Conservation (phyloP, 305 asterid species). For the Solanum hybrid region DNA sequence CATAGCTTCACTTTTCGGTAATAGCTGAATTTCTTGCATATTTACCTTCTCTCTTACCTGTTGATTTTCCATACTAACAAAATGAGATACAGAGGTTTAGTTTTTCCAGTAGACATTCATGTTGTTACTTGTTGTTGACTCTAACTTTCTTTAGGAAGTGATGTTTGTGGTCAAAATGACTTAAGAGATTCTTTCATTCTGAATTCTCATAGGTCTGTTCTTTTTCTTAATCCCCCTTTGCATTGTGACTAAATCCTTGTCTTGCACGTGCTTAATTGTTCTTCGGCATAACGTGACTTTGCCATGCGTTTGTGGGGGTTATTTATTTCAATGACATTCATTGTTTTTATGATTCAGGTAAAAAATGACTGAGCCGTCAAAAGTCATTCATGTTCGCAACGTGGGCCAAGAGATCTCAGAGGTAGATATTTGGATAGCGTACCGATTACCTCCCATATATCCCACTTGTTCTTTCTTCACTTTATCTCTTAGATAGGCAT, state of each 20-base stretch:
- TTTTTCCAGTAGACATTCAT: not conserved
- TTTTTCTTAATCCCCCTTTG: not conserved
- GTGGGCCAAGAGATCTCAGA: slow-evolving; percentile 94
- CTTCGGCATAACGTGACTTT: not conserved
- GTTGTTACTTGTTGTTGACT: not conserved
- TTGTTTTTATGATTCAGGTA: not conserved
- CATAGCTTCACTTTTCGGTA: not conserved
- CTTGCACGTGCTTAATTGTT: not conserved
- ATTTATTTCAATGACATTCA: not conserved
- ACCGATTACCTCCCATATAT: not conserved
- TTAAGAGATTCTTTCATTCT: not conserved
- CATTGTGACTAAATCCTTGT: not conserved
- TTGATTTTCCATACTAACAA: not conserved
- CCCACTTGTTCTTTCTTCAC: not conserved
- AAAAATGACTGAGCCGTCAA: slow-evolving; percentile 78
- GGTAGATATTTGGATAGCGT: slow-evolving; percentile 28
- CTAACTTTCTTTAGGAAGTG: not conserved
- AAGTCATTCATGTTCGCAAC: slow-evolving; percentile 86
- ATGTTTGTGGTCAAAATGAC: not conserved
- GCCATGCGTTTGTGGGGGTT: not conserved
- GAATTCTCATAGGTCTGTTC: not conserved
- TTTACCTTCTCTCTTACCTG: not conserved
- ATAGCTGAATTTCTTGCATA: not conserved
- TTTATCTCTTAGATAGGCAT: not conserved
- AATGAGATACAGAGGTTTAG: not conserved